Conservation (phyloP, 139 green algal species). For the Chlamydomonas schloesseri region DNA sequence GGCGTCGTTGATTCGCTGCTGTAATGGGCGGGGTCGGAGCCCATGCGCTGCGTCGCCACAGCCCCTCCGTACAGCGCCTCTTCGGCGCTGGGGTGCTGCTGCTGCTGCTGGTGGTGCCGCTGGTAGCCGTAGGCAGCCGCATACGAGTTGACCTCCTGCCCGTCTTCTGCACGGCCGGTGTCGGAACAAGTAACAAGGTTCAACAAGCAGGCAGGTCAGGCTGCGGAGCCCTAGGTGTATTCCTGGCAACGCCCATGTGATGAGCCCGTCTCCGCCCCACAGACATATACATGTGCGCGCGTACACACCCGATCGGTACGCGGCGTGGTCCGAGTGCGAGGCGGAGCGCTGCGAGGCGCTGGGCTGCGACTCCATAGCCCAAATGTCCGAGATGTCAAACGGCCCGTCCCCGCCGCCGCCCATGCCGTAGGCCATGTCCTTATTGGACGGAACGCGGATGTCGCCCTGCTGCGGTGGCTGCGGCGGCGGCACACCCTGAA, state of each 20-base stretch:
- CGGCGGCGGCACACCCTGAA: no score
- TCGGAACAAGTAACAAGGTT: background rate
- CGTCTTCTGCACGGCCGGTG: background rate
- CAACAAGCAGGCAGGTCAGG: no score
- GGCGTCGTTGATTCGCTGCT: no score
- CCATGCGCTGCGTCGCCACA: no score
- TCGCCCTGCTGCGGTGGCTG: no score
- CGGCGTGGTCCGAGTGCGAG: background rate
- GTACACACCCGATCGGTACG: no score
- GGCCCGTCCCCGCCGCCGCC: constrained; percentile 26
- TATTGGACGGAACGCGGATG: constrained; percentile 21
- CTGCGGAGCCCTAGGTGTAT: no score
- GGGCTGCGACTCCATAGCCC: constrained; percentile 34
- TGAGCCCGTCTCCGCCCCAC: no score
- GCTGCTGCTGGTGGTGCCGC: background rate
- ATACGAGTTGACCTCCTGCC: constrained; percentile 29
- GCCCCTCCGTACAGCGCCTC: no score
- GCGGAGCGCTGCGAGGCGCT: constrained; percentile 13
- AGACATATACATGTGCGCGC: no score
- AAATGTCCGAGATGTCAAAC: constrained; percentile 61
- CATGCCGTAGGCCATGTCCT: constrained; percentile 31
- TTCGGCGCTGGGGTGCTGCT: background rate
- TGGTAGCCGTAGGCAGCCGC: background rate
- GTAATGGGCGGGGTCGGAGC: no score
- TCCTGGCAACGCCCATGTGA: no score